Conservation (phyloP, 129 eudicot genomes). For the Oenanthe sinensis region DNA sequence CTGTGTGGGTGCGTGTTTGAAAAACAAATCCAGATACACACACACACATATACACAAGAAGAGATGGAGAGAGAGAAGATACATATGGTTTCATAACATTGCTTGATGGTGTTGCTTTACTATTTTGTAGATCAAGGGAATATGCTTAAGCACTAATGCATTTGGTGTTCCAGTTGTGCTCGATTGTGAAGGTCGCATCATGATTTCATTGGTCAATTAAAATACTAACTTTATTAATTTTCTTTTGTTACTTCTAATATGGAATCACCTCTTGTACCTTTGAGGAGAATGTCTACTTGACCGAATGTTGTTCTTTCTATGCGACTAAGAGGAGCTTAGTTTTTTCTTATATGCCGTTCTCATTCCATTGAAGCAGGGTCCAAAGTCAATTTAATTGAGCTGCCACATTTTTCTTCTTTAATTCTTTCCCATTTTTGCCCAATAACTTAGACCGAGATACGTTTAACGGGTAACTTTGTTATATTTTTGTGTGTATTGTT, state of each 20-base stretch:
- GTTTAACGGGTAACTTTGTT: not conserved
- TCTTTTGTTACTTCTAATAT: not conserved
- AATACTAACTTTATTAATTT: not conserved
- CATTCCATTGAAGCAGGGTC: not conserved
- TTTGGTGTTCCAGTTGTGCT: conserved; percentile 80
- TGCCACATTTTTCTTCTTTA: not conserved
- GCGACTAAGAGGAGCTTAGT: not conserved
- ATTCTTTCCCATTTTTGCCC: not conserved
- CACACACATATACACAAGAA: no score
- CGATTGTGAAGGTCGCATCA: conserved; percentile 69
- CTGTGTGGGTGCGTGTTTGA: no score
- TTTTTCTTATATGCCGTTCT: not conserved
- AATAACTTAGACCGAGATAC: not conserved
- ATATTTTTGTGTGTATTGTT: not conserved
- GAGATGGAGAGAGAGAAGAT: not conserved
- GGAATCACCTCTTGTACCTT: not conserved
- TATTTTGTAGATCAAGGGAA: conserved; percentile 65
- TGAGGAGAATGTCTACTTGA: not conserved
- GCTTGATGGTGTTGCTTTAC: not conserved
- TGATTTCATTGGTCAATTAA: not conserved
- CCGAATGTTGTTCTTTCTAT: not conserved
- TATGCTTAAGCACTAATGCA: conserved; percentile 62
- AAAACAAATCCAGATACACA: no score
- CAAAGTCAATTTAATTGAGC: not conserved
- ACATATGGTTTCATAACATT: not conserved